These are phyloP conservation scores for Sechiopsis laciniata DNA, from an alignment of 306 rosid genomes.

Conservation along the genomic window DNA sequence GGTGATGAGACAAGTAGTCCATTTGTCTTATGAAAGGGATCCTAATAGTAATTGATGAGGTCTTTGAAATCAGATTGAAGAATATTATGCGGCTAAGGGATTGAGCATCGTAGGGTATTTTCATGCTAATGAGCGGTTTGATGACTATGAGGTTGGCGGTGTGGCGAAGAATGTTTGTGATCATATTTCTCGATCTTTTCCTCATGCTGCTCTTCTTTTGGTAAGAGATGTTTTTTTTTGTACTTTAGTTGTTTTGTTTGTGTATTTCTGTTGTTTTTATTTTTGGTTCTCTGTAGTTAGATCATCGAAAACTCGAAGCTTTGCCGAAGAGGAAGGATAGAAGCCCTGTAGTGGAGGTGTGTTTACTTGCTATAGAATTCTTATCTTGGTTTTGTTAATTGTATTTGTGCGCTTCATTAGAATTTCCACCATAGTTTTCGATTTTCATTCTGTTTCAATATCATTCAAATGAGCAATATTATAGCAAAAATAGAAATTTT, in stretches of 20 bases:
- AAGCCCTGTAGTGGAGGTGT: slow-evolving; percentile 70
- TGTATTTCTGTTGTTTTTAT: slow-evolving; percentile 1
- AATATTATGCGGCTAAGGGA: slow-evolving; percentile 63
- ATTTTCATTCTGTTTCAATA: background rate
- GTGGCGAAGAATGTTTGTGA: slow-evolving; percentile 83
- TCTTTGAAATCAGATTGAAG: slow-evolving; percentile 59
- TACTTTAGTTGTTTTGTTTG: slow-evolving; percentile 1
- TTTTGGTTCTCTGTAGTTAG: slow-evolving; percentile 45
- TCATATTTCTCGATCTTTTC: slow-evolving; percentile 75
- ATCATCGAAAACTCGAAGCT: slow-evolving; percentile 75
- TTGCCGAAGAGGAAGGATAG: slow-evolving; percentile 60
- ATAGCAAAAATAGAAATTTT: background rate
- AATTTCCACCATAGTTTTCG: background rate
- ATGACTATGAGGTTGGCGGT: slow-evolving; percentile 66
- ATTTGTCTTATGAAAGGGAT: too few species aligned
- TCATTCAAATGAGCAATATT: background rate
- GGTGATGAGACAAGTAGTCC: too few species aligned
- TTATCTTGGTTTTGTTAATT: slow-evolving; percentile 12
- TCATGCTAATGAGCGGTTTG: slow-evolving; percentile 94
- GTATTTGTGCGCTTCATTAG: background rate
- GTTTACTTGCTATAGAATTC: slow-evolving; percentile 20
- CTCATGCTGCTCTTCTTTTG: slow-evolving; percentile 82
- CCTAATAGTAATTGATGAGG: background rate
- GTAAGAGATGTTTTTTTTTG: slow-evolving; percentile 29
- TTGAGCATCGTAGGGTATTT: slow-evolving; percentile 73